Percentiles rank a stretch among this genome's conserved stretches.
phyloP scores from a whole-genome alignment of 164 flowering plant species.

The Vitis rotundifolia region DNA sequence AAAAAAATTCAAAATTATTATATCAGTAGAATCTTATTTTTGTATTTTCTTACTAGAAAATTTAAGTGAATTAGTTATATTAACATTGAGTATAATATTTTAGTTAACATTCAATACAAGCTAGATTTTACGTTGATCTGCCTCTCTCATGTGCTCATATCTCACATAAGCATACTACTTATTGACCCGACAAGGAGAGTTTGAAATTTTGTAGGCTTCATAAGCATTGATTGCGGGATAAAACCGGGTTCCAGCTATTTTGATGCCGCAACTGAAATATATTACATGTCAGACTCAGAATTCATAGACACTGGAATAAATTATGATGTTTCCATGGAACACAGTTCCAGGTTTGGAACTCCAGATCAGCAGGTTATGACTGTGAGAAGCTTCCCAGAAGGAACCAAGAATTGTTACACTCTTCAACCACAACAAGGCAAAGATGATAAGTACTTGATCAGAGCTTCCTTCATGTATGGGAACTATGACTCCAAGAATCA shows the following conservation, averaged over 20 bases:
- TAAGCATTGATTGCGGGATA: conserved; percentile 51
- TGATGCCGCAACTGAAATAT: conserved; percentile 23
- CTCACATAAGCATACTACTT: no score
- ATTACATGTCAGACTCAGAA: conserved; percentile 26
- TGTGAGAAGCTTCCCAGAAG: conserved; percentile 45
- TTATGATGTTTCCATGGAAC: background rate
- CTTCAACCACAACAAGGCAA: background rate
- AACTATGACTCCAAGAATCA: conserved; percentile 33
- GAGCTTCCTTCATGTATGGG: conserved; percentile 55
- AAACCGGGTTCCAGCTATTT: conserved; percentile 8
- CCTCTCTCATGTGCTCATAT: no score
- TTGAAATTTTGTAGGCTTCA: conserved; percentile 28
- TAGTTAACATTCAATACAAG: no score
- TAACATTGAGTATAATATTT: no score
- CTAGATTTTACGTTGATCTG: no score
- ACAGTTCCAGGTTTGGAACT: background rate
- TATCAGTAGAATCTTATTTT: no score
- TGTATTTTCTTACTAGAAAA: no score
- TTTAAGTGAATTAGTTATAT: no score
- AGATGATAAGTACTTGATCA: conserved; percentile 32
- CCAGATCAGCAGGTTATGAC: conserved; percentile 1
- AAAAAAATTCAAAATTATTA: no score
- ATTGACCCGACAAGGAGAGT: no score
- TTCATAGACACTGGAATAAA: conserved; percentile 29
- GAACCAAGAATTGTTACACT: conserved; percentile 41